phyloP scores from a whole-genome alignment of 2,329 filamentous ascomycete genomes.

The Geosmithia flava region DNA sequence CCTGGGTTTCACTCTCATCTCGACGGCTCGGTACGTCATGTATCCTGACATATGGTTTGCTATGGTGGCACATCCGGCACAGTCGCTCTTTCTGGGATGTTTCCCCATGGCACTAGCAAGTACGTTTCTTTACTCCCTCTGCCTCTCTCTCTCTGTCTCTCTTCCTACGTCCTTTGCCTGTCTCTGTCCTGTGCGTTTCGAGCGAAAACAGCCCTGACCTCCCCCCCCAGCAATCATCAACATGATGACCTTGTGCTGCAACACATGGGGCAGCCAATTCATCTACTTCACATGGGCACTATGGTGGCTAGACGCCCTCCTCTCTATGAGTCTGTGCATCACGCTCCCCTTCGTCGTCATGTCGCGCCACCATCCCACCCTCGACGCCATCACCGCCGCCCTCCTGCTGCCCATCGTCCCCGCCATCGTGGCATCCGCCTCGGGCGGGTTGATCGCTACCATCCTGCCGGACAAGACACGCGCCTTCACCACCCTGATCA shows the following conservation, averaged over 20 bases:
- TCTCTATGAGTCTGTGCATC: constrained; percentile 41
- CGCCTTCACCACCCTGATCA: constrained; percentile 49
- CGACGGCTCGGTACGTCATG: constrained; percentile 46
- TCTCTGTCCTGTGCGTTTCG: neutral
- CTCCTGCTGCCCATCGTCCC: constrained; percentile 56
- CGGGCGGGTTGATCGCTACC: constrained; percentile 52
- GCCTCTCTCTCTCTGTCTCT: too few species aligned
- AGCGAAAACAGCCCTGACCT: neutral
- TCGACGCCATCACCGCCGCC: constrained; percentile 49
- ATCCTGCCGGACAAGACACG: constrained; percentile 40
- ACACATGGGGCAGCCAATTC: constrained; percentile 46
- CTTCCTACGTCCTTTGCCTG: neutral
- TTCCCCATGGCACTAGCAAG: constrained; percentile 57
- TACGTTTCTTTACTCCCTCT: constrained; percentile 8
- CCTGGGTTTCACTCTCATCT: constrained; percentile 36
- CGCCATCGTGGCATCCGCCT: constrained; percentile 51
- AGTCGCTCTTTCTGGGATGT: constrained; percentile 57
- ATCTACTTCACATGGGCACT: constrained; percentile 40
- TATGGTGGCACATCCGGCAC: constrained; percentile 54
- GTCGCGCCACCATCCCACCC: constrained; percentile 28
- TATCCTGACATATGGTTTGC: constrained; percentile 54
- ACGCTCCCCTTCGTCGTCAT: constrained; percentile 44
- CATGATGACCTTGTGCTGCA: constrained; percentile 48
- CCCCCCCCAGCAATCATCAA: constrained; percentile 42
- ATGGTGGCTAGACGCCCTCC: constrained; percentile 43